Base-by-base conservation (phyloP, 306 rosid genomes). In the Vigna nakashimae region DNA sequence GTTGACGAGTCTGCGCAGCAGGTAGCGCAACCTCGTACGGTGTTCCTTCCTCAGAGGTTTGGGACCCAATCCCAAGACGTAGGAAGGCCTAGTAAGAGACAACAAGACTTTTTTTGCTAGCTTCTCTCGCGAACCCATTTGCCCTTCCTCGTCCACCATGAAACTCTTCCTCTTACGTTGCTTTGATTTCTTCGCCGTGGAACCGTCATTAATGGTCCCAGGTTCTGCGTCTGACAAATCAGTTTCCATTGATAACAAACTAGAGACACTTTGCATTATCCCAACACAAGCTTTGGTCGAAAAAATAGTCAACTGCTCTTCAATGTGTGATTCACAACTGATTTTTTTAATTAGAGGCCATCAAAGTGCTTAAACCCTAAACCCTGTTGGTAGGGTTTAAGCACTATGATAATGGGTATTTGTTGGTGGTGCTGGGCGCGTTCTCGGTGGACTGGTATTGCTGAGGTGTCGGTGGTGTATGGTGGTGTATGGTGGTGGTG, bases 41-140 rank as follows among this genome's bases (percentile, higher is more conserved):
- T 88, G 85, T 51, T 89, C 91, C 10, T 58, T 7, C 82, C 91
- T 80, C n/a, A 86, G 59, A 40, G 70, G 77, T 45, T 80, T 79
- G 49, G 93, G 81, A 36, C 81, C 88, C n/a, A 85, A 72, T 65
- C 73, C 80, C 0, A 90, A 51, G 36, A 75, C 77, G 7, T 82
- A 86, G 1, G 94, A 93, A 50, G 98, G 98, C 71, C 58, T 89
- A 3, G 90, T 87, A 16, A 90, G 69, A 4, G 86, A 80, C 56
- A 82, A 73, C 3, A 83, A 84, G 9, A 82, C 73, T 65, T 88
- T 80, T 73, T 83, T 84, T 38, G 76, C 58, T 2, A 79, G 86
- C 48, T 71, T 82, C 17, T 78, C 52, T 38, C 82, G 70, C 2
- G 49, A 30, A 13, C 48, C 78, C 32, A 20, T 48, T 2, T 38